A percentile compares a stretch with the other conserved stretches of the same genome.
Conservation (phyloP, 331 rosid genomes). For the Pyracantha coccinea region DNA sequence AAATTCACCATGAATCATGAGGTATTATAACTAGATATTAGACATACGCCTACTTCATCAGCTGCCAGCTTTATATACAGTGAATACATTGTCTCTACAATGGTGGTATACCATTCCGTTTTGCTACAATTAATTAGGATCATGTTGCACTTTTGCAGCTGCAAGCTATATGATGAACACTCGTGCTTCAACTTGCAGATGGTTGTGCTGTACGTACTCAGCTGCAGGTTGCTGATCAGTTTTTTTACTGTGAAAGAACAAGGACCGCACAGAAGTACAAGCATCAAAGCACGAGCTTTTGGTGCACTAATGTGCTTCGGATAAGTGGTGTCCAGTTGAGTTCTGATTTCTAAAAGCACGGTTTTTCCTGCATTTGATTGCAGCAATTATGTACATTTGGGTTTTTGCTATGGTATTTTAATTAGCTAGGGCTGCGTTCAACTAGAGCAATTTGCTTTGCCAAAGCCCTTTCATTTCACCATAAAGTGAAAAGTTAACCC, state of each 20-base stretch:
- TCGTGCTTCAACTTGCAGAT: constrained; percentile 1
- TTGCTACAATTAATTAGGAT: not conserved
- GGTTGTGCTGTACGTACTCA: not conserved
- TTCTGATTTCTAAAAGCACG: not conserved
- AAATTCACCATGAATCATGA: not conserved
- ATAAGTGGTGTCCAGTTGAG: not conserved
- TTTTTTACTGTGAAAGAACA: constrained; percentile 1
- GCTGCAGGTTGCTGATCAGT: not conserved
- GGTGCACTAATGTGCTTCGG: not conserved
- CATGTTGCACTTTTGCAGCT: not conserved
- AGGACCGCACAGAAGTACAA: not conserved
- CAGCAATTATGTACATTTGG: not conserved
- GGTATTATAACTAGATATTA: not conserved
- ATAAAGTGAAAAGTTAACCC: too few relatives aligned
- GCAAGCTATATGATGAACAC: not conserved
- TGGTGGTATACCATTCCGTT: not conserved
- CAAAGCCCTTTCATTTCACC: not conserved
- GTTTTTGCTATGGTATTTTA: too few relatives aligned
- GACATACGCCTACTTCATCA: not conserved
- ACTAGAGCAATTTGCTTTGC: not conserved
- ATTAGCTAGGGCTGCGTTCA: not conserved
- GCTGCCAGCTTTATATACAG: not conserved
- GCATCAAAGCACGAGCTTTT: not conserved
- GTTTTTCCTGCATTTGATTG: not conserved
- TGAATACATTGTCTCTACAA: not conserved